phyloP scores from a whole-genome alignment of 2,329 filamentous ascomycete species.

The Diaporthe destruens region DNA sequence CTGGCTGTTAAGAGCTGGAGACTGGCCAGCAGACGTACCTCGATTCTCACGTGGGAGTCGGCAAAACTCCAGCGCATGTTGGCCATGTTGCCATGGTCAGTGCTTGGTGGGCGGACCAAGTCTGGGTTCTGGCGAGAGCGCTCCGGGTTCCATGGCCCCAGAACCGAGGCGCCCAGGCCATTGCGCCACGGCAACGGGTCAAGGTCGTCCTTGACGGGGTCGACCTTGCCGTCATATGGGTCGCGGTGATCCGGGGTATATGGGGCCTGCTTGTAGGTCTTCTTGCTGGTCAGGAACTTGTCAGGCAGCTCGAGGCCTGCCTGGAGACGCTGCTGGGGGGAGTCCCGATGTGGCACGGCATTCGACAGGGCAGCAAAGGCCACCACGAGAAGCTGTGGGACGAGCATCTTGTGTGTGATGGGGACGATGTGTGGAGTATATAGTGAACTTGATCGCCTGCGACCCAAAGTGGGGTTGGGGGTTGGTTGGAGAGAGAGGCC shows the following conservation, averaged over 20 bases:
- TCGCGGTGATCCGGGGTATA: constrained; percentile 72
- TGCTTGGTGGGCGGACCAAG: constrained; percentile 77
- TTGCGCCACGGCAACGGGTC: constrained; percentile 75
- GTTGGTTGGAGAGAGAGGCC: neutral
- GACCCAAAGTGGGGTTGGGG: constrained; percentile 1
- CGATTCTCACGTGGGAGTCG: constrained; percentile 73
- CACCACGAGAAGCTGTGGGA: constrained; percentile 42
- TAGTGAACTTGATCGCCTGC: constrained; percentile 16
- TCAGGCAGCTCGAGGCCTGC: constrained; percentile 61
- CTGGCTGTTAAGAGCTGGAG: neutral
- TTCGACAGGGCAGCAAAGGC: constrained; percentile 44
- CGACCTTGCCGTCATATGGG: constrained; percentile 72
- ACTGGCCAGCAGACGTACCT: constrained; percentile 57
- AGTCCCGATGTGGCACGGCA: constrained; percentile 57
- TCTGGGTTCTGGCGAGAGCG: constrained; percentile 79
- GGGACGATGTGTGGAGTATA: neutral
- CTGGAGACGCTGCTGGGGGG: constrained; percentile 66
- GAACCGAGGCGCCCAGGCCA: constrained; percentile 73
- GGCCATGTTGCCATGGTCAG: constrained; percentile 76
- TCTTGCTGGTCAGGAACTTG: constrained; percentile 54
- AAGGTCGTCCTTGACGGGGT: constrained; percentile 70
- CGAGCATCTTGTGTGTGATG: constrained; percentile 34
- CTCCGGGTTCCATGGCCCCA: constrained; percentile 77
- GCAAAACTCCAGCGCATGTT: constrained; percentile 82
- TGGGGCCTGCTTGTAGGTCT: constrained; percentile 55